A percentile compares a stretch with the other conserved stretches of the same genome.
Evolutionary conservation across 768 basidiomycete species (phyloP).

Genomic region (Leccinum fibrillosum): DNA sequence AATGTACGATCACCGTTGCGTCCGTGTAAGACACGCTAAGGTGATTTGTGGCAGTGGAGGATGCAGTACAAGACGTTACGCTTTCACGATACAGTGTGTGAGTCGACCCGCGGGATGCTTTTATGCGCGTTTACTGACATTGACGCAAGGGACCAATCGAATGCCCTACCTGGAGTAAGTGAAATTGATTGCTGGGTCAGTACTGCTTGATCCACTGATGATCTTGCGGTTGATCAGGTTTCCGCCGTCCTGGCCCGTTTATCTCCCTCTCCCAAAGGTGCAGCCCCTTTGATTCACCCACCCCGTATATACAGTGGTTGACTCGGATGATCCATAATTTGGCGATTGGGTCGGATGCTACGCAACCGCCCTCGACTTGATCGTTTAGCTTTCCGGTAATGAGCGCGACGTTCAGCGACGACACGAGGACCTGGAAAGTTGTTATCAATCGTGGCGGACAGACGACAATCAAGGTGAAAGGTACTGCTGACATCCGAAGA

Average conservation of each 20-base stretch:
- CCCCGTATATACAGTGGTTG: background rate
- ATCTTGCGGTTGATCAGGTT: constrained; percentile 14
- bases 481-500: background rate
- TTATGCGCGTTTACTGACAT: constrained; percentile 2
- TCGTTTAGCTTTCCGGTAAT: constrained; percentile 55
- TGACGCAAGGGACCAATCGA: constrained; percentile 43
- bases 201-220: background rate
- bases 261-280: constrained; percentile 49
- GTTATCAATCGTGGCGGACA: constrained; percentile 30
- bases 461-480: background rate
- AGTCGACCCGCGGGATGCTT: constrained; percentile 17
- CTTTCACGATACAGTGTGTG: constrained; percentile 50
- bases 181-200: background rate
- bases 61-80: constrained; percentile 53
- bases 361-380: constrained; percentile 53
- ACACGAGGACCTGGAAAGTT: constrained; percentile 42
- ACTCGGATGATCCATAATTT: constrained; percentile 33
- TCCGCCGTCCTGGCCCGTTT: constrained; percentile 42
- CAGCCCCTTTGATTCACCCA: background rate
- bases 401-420: constrained; percentile 33
- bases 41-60: constrained; percentile 39
- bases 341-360: constrained; percentile 65
- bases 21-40: background rate
- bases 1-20: constrained; percentile 19
- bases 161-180: constrained; percentile 53